Evolutionary conservation across 1,139 yeast species (phyloP).

Genomic region (Spathaspora jeffriesii): DNA sequence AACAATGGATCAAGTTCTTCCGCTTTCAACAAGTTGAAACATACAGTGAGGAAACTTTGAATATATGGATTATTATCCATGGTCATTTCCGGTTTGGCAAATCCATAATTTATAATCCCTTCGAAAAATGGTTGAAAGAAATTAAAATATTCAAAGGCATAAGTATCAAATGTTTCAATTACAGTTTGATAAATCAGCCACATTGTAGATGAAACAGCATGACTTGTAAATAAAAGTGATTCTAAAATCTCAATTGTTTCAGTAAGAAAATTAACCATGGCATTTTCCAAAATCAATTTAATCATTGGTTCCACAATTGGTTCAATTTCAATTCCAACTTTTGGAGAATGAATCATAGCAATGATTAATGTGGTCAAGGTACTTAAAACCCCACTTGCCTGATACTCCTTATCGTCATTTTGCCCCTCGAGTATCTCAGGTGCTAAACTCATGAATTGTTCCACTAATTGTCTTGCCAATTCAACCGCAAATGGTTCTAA

Average conservation of each 20-base stretch:
- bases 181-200: constrained; percentile 48
- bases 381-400: constrained; percentile 50
- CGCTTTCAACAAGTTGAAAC: constrained; percentile 35
- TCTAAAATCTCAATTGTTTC: constrained; percentile 54
- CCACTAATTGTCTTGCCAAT: constrained; percentile 45
- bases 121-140: constrained; percentile 52
- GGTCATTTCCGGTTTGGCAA: constrained; percentile 31
- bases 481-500: constrained; percentile 59
- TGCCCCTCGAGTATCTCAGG: constrained; percentile 41
- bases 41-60: constrained; percentile 37
- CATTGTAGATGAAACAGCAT: constrained; percentile 42
- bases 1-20: constrained; percentile 43
- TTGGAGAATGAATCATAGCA: constrained; percentile 51
- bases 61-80: constrained; percentile 40
- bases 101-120: constrained; percentile 48
- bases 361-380: constrained; percentile 54
- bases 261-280: constrained; percentile 45
- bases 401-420: constrained; percentile 47
- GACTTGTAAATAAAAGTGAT: constrained; percentile 42
- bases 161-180: constrained; percentile 50
- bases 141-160: constrained; percentile 54
- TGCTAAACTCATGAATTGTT: constrained; percentile 48
- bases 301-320: constrained; percentile 40
- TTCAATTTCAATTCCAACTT: constrained; percentile 44
- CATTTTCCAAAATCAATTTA: constrained; percentile 48